Base-by-base conservation (phyloP, 1,284 basidiomycete genomes). In the Pseudozyma hubeiensis region DNA sequence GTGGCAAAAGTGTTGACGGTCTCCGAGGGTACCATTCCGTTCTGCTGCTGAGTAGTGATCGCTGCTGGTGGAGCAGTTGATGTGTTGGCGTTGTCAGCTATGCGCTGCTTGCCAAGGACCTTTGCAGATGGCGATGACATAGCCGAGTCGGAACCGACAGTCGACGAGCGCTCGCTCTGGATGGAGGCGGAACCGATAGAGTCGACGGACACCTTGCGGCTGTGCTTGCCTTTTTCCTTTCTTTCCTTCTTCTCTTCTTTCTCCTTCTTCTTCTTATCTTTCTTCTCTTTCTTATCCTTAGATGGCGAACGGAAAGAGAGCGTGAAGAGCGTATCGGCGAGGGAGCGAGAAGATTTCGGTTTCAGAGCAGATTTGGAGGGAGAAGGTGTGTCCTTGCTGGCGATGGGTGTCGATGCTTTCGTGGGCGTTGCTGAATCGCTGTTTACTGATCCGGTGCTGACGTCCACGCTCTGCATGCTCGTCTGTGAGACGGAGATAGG, bases 291-390 rank as follows among this genome's bases (percentile, higher is more conserved):
- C 56, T 71, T 75, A 7, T 69, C 64, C 55, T 75, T 73, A 46
- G 50, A 41, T 3, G 67, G 75, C 9, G 69, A 66, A n/a, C 58
- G 61, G 49, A 69, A 66, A 10, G 47, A 45, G 44, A 81, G 65
- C 39, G 68, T 71, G 40, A 81, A 77, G 44, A 82, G 74, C 14
- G 81, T 81, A 48, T 82, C 81, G 10, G 81, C 81, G 8, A 82
- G 56, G 17, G 79, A 81, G 44, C 55, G 45, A 10, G 54, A 43
- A 5, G 64, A 34, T 46, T 74, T 80, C 17, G 66, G 43, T 59
- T 81, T 81, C 54, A 72, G 53, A 17, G 77, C 75, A 11, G 75
- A 74, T 58, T 79, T 78, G 17, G 51, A 35, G n/a, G 78, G 78
- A 11, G 79, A 44, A 17, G 79, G 73, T 30, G 71, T 78, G 57